Conservation (phyloP, 768 basidiomycete genomes). For the Guyanaporus albipodus region DNA sequence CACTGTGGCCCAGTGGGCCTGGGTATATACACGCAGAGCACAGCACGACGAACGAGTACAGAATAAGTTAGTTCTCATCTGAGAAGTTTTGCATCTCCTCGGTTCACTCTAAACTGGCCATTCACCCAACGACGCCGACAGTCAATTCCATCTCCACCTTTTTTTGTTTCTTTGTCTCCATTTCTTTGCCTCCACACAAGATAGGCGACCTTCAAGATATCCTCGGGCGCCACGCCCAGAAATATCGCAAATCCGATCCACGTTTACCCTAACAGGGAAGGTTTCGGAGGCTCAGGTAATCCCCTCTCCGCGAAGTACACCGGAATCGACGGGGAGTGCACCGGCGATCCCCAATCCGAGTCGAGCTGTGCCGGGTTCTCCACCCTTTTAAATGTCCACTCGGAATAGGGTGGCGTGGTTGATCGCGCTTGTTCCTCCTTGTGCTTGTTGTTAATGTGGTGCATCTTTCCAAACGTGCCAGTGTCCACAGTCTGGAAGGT, state of each 20-base stretch:
- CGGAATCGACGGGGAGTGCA: not conserved
- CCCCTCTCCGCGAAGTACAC: not conserved
- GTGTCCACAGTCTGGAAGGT: conserved; percentile 27
- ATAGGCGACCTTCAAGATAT: not conserved
- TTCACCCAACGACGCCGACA: not conserved
- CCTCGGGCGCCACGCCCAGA: not conserved
- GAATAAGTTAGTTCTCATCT: not conserved
- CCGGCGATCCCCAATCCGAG: not conserved
- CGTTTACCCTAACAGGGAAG: not conserved
- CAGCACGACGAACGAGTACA: not conserved
- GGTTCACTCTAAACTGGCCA: too few species aligned
- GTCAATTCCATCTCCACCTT: too few species aligned
- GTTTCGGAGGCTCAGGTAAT: not conserved
- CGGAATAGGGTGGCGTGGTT: not conserved
- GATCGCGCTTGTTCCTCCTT: not conserved
- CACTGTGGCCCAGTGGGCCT: too few species aligned
- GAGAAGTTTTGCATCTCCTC: too few species aligned
- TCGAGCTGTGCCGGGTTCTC: not conserved
- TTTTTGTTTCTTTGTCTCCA: too few species aligned
- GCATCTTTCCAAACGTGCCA: conserved; percentile 15
- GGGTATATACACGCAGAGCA: too few species aligned
- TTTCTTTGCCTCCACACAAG: too few species aligned
- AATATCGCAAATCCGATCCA: not conserved
- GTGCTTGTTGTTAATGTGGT: conserved; percentile 1
- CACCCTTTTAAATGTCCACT: not conserved